Evolutionary conservation across 208 protist species (phyloP).

Genomic region (Trypanosoma boissoni): DNA sequence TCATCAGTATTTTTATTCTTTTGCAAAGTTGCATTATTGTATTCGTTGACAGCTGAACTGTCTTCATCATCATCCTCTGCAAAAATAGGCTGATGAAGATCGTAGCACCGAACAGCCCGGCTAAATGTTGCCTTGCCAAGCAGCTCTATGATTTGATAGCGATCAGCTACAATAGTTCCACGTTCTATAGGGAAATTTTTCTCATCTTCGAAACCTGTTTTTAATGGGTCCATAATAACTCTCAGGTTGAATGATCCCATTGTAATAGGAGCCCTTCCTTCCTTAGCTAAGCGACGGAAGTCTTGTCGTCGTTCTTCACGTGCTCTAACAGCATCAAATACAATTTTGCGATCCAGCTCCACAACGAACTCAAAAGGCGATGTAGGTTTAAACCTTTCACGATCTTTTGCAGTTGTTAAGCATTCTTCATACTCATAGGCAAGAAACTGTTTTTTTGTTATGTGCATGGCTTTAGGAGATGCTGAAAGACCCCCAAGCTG

Average conservation of each 20-base stretch:
- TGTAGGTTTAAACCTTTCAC: conserved; percentile 42
- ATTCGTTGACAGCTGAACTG: conserved; percentile 2
- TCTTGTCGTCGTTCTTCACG: conserved; percentile 60
- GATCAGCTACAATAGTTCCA: conserved; percentile 86
- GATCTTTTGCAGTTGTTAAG: conserved; percentile 25
- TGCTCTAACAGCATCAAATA: conserved; percentile 74
- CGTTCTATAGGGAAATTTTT: conserved; percentile 91
- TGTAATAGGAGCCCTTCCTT: conserved; percentile 63
- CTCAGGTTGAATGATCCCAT: conserved; percentile 90
- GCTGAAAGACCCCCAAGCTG: conserved; percentile 12
- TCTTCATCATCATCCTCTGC: conserved; percentile 51
- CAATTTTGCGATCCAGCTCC: conserved; percentile 67
- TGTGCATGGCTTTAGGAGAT: conserved; percentile 32
- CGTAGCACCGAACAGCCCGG: conserved; percentile 92
- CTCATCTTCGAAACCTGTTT: conserved; percentile 93
- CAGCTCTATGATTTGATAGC: conserved; percentile 94
- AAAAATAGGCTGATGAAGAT: conserved; percentile 85
- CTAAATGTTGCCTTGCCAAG: conserved; percentile 95
- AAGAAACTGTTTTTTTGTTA: conserved; percentile 47
- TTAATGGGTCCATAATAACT: conserved; percentile 89
- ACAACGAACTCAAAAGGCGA: conserved; percentile 88
- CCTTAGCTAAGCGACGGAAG: conserved; percentile 65
- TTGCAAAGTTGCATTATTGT: not conserved
- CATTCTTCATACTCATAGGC: conserved; percentile 42
- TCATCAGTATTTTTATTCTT: not conserved